These are phyloP conservation scores for Crithidia bombi DNA, from an alignment of 208 protist species.

Conservation along the genomic window DNA sequence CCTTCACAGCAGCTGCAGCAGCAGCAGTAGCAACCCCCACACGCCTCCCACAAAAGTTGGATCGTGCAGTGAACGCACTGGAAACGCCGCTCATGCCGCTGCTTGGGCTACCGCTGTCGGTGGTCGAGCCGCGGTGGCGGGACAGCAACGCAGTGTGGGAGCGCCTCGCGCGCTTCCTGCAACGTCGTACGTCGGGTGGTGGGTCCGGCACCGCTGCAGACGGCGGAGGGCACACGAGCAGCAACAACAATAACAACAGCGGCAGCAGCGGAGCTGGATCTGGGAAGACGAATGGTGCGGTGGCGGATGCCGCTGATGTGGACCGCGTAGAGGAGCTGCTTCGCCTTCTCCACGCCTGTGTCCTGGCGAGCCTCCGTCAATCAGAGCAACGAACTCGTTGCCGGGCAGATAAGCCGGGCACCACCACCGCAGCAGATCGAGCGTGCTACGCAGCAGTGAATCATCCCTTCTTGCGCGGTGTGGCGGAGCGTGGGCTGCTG, in stretches of 20 bases:
- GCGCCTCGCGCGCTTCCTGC: conserved; percentile 11
- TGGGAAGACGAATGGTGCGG: conserved; percentile 21
- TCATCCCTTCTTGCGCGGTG: conserved; percentile 52
- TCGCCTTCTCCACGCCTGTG: conserved; percentile 19
- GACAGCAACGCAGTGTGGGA: conserved; percentile 7
- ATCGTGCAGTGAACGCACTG: conserved; percentile 25
- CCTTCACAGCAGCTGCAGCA: not conserved
- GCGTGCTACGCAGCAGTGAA: conserved; percentile 31
- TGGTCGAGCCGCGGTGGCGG: not conserved
- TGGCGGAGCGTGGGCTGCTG: conserved; percentile 61
- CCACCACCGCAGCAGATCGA: not conserved
- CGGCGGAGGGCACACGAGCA: not conserved
- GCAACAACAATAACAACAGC: not conserved
- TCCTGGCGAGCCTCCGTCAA: conserved; percentile 4
- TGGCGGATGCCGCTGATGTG: conserved; percentile 23
- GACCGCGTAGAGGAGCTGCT: conserved; percentile 29
- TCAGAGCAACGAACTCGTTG: not conserved
- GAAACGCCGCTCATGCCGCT: conserved; percentile 40
- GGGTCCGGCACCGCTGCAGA: not conserved
- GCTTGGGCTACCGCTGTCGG: conserved; percentile 6
- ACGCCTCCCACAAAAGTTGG: conserved; percentile 17
- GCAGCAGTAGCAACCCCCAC: not conserved
- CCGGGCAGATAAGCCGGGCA: not conserved
- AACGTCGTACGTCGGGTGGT: conserved; percentile 7
- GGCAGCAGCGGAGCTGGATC: not conserved